phyloP scores from a whole-genome alignment of 768 basidiomycete genomes.

The Suillus hirtellus region DNA sequence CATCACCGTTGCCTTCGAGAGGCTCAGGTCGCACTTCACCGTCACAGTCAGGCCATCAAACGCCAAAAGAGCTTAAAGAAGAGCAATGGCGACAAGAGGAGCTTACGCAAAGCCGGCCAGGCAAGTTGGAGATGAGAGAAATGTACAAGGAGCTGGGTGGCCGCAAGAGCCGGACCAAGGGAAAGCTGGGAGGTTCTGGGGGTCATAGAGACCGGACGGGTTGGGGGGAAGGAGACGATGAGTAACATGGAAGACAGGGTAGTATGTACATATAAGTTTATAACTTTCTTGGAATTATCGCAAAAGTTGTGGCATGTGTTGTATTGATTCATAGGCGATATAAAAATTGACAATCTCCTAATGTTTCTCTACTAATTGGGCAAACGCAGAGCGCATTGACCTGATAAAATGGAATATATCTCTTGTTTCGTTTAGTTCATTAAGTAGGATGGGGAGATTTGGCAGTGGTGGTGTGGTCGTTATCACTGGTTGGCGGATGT shows the following conservation, averaged over 20 bases:
- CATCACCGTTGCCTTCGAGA: slow-evolving; percentile 37
- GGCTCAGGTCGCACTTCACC: slow-evolving; percentile 53
- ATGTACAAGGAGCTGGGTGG: slow-evolving; percentile 91
- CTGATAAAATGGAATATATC: slow-evolving; percentile 76
- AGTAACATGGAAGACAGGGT: slow-evolving; percentile 2
- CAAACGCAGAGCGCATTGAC: slow-evolving; percentile 58
- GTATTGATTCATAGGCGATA: neutral
- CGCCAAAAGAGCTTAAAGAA: slow-evolving; percentile 76
- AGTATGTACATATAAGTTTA: neutral
- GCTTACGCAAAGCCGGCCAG: slow-evolving; percentile 48
- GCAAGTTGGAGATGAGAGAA: slow-evolving; percentile 84
- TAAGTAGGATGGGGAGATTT: slow-evolving; percentile 64
- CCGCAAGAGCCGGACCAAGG: slow-evolving; percentile 74
- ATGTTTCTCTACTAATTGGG: slow-evolving; percentile 20
- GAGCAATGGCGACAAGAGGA: slow-evolving; percentile 69
- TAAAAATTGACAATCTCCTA: slow-evolving; percentile 1
- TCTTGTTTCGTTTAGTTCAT: slow-evolving; percentile 66
- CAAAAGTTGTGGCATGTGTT: neutral
- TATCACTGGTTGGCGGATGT: slow-evolving; percentile 52
- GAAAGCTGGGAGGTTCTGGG: slow-evolving; percentile 65
- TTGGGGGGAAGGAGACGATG: slow-evolving; percentile 49
- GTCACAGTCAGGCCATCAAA: slow-evolving; percentile 64
- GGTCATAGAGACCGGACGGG: slow-evolving; percentile 78
- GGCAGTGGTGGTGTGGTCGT: slow-evolving; percentile 75
- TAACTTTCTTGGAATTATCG: neutral